Base-by-base conservation (phyloP, 2,329 filamentous ascomycete genomes). In the Grosmannia serpens region DNA sequence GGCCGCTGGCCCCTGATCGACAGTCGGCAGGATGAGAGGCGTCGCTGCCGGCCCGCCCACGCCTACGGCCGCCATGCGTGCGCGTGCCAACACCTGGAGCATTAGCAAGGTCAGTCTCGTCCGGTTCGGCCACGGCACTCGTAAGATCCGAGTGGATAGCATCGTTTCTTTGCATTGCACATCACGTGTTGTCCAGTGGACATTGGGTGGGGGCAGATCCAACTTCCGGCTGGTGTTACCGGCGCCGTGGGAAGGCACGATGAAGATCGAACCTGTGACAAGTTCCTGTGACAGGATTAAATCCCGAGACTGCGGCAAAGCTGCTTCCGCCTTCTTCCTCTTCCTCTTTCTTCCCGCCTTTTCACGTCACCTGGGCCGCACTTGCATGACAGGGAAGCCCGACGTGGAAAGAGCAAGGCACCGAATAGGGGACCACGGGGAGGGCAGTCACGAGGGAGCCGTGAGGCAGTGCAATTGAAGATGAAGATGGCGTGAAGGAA, bases 31-130 rank as follows among this genome's bases (percentile, higher is more conserved):
- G 20, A 58, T 58, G 56, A 27, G 56, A 38, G 56, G 56, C 26
- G 56, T 58, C 56, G 22, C 51, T 6, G 56, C 56, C n/a, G 56
- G 56, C 11, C 50, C 31, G 24, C 55, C 55, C 3, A 35, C 47
- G 10, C 17, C 31, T 3, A 57, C 20, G 10, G 20, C 22, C 29
- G 35, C 50, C 20, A 22, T 22, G 13, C 49, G n/a, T 35, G 17
- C 13, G 17, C 65, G 70, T 55, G 67, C 65, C 57, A 71, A 75
- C 55, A 75, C 73, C 15, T 75, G 70, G 69, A 74, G 67, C 62
- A 73, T 75, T 58, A 73, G 73, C 59, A 64, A 62, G 62, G 65
- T 64, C 60, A 53, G 51, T 38, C 31, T n/a, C 13, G 51, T 38
- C 15, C 8, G 2, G 17, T 20, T 27, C 44, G 31, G 24, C 33